Evolutionary conservation across 2,329 filamentous ascomycete species (phyloP).

Genomic region (Chalaropsis ovoidea): DNA sequence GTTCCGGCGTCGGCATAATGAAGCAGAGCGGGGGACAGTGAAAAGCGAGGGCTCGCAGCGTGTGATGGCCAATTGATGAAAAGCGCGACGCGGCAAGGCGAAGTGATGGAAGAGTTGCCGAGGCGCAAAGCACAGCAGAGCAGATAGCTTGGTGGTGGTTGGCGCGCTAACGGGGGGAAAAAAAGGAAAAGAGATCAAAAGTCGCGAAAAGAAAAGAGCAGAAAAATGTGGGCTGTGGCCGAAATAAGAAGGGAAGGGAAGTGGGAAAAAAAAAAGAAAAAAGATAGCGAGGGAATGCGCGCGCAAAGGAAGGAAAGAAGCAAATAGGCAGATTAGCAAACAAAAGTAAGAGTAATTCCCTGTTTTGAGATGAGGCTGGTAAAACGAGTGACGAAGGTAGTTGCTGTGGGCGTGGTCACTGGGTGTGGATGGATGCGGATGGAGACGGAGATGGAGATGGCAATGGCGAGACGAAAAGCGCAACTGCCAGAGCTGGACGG

Average conservation of each 20-base stretch:
- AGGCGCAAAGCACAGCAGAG: not conserved
- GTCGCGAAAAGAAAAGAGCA: slow-evolving; percentile 3
- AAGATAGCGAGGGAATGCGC: not conserved
- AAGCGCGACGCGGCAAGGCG: not conserved
- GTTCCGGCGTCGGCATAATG: slow-evolving; percentile 24
- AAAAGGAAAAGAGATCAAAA: not conserved
- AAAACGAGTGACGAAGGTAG: slow-evolving; percentile 9
- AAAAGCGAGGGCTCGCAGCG: not conserved
- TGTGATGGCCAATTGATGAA: slow-evolving; percentile 13
- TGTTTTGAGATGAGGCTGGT: not conserved
- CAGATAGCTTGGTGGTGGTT: not conserved
- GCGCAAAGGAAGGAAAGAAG: slow-evolving; percentile 1
- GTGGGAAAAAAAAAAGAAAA: not conserved
- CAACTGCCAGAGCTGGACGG: not conserved
- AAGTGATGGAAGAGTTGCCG: not conserved
- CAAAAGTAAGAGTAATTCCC: slow-evolving; percentile 10
- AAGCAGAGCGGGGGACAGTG: not conserved
- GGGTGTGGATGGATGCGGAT: not conserved
- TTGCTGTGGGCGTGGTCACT: slow-evolving; percentile 11
- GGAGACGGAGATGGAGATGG: not conserved
- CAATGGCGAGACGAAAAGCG: not conserved
- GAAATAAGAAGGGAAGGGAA: slow-evolving; percentile 6
- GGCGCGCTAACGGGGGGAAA: slow-evolving; percentile 4
- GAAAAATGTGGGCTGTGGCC: slow-evolving; percentile 11
- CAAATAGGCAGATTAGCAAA: slow-evolving; percentile 12